Evolutionary conservation across 2,329 filamentous ascomycete genomes (phyloP), one percentile per base, ranked within the genome.

Genomic region (Colletotrichum spaethianum): DNA sequence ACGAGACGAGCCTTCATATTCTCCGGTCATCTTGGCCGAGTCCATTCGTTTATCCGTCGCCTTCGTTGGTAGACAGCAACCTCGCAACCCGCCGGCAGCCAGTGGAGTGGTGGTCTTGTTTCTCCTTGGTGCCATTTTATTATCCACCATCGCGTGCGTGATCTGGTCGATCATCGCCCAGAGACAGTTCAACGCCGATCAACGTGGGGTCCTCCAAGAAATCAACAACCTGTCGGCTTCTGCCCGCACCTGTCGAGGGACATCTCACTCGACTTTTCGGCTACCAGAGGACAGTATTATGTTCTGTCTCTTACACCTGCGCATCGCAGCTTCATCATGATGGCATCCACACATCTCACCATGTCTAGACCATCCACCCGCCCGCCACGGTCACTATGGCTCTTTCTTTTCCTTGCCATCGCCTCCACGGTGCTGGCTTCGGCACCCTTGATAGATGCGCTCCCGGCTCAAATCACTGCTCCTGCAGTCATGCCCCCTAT

Each of bases 341-440:
- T 78, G 78, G 75, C 77, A 64, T 74, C 74, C 48, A 50, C 44
- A 38, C 23, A 52, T 44, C 31, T 67, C 50, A 62, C 46, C 63
- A 65, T 67, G 57, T 57, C 73, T 48, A 64, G 73, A 65, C 36
- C 67, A 63, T 59, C 36, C 31, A 61, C 48, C 60, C 61, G 57
- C 60, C 74, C 66, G 56, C 75, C 75, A 68, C 73, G 77, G 74
- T 76, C 77, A 74, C 75, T 73, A 75, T 80, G 80, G 80, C 57
- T 74, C 31, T 55, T 79, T n/a, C 67, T 76, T 23, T 76, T 76
- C 57, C 73, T 78, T n/a, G 75, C 75, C 20, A 57, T 79, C 60
- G 77, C 78, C 20, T 72, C 74, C 18, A 64, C 38, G 72, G 63
- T 44, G 38, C 42, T 63, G 50, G 66, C 61, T 55, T 62, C 61